These are phyloP conservation scores for Bipolaris zeicola DNA, from an alignment of 2,329 filamentous ascomycete species.

Conservation along the genomic window DNA sequence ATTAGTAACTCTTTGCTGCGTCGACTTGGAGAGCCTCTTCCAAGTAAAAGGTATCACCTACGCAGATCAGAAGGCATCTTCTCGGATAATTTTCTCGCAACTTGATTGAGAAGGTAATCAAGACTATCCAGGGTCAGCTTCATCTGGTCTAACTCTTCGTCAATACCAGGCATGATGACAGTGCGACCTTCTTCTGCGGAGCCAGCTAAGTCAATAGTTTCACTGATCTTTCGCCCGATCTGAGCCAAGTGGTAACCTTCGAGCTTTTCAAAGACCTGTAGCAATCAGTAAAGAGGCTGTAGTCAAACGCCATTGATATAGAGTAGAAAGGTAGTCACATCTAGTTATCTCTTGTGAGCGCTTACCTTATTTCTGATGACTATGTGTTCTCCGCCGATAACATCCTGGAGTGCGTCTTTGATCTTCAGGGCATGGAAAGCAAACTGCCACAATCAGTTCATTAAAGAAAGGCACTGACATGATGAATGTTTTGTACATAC, in stretches of 20 bases:
- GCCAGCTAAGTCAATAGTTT: slow-evolving; percentile 76
- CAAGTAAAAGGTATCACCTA: not conserved
- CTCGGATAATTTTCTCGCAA: slow-evolving; percentile 67
- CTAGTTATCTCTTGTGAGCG: not conserved
- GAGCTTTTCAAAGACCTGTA: slow-evolving; percentile 64
- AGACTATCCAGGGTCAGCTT: slow-evolving; percentile 81
- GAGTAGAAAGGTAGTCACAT: too few species aligned
- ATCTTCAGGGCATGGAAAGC: slow-evolving; percentile 73
- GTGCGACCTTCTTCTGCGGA: slow-evolving; percentile 74
- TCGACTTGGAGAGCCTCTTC: not conserved
- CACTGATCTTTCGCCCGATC: slow-evolving; percentile 72
- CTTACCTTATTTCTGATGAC: slow-evolving; percentile 61
- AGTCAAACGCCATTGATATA: not conserved
- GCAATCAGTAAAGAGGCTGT: not conserved
- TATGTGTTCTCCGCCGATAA: slow-evolving; percentile 61
- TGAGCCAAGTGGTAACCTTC: slow-evolving; percentile 64
- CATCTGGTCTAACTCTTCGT: slow-evolving; percentile 75
- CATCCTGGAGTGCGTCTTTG: slow-evolving; percentile 64
- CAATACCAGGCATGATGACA: slow-evolving; percentile 73
- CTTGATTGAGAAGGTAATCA: slow-evolving; percentile 71
- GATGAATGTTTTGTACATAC: slow-evolving; percentile 37
- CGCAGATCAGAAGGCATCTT: slow-evolving; percentile 65
- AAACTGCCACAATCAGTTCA: slow-evolving; percentile 58
- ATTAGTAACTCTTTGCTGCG: not conserved
- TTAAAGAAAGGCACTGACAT: not conserved